These are phyloP conservation scores for Quercus parvula DNA, from an alignment of 306 rosid species.

Conservation along the genomic window DNA sequence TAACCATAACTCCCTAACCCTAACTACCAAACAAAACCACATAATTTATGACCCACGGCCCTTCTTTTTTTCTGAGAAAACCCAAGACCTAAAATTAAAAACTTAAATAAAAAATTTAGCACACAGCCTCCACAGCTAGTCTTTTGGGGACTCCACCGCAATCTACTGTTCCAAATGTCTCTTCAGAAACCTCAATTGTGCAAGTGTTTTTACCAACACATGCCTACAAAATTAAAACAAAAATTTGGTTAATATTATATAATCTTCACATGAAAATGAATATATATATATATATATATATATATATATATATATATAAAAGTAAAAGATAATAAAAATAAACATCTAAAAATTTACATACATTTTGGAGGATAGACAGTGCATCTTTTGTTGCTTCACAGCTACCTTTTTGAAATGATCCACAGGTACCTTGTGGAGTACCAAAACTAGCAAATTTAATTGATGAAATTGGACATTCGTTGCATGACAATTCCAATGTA, in stretches of 20 bases:
- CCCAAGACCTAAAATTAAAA: too few species aligned
- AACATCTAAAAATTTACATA: not conserved
- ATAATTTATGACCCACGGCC: too few species aligned
- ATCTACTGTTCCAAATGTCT: constrained; percentile 32
- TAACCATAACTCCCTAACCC: too few species aligned
- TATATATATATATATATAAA: too few species aligned
- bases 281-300: too few species aligned
- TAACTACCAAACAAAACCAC: too few species aligned
- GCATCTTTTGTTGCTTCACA: constrained; percentile 26
- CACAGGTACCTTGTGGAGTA: constrained; percentile 42
- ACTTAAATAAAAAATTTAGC: not conserved
- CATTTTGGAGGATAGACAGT: constrained; percentile 22
- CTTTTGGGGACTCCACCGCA: constrained; percentile 35
- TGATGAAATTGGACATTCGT: constrained; percentile 32
- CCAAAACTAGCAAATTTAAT: constrained; percentile 52
- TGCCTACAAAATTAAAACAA: constrained; percentile 10
- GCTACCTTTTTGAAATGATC: constrained; percentile 34
- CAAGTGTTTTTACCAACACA: constrained; percentile 49
- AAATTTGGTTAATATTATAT: too few species aligned
- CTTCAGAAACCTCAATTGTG: constrained; percentile 30
- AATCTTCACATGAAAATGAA: not conserved
- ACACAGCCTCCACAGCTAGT: constrained; percentile 50
- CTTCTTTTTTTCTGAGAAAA: too few species aligned
- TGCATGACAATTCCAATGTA: constrained; percentile 37
- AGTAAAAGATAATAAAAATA: not conserved